Base-by-base conservation (phyloP, 257 asterid genomes). In the Linaria vulgaris region DNA sequence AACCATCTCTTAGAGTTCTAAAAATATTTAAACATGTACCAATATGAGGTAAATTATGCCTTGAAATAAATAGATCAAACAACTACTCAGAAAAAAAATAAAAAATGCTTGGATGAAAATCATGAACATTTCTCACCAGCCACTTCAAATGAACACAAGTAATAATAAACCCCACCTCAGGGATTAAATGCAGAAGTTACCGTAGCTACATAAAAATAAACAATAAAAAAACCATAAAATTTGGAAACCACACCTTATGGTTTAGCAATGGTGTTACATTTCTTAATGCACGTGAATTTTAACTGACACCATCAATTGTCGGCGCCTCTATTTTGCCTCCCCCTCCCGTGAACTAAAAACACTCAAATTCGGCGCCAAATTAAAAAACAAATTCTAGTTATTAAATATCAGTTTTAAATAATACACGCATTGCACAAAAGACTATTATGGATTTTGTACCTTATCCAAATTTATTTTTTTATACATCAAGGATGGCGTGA, bases 281-380 rank as follows among this genome's bases (percentile, higher is more conserved):
- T 27, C 34, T 10, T 12, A 13, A 65, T 67, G 71, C 90, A 81
- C 78, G 90, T 86, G 86, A 83, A 68, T 77, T 67, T 63, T 69
- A 74, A 78, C 81, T 70, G 86, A 76, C 85, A 70, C 39, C 31
- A 63, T 69, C 75, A 64, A 31, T 63, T 59, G 50, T 70, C n/a
- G 79, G 72, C 78, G 81, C 79, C 83, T 72, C 68, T 51, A 19
- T 56, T 68, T 61, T 58, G 60, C 53, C 47, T 50, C 59, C 61
- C 30, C 55, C 0, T 6, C 80, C 82, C 90, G 87, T 80, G 88
- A 82, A n/a, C n/a, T n/a, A n/a, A n/a, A n/a, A n/a, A 34, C 48
- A 12, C 67, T 50, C 69, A 68, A 63, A 55, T 69, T n/a, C 27
- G 54, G 61, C 74, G 16, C 17, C 53, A 61, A 48, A 66, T 20